Percentiles rank a stretch among this genome's conserved stretches.
These are phyloP conservation scores for Aspergillus cavernicola DNA, from an alignment of 495 filamentous ascomycete species.

Conservation along the genomic window DNA sequence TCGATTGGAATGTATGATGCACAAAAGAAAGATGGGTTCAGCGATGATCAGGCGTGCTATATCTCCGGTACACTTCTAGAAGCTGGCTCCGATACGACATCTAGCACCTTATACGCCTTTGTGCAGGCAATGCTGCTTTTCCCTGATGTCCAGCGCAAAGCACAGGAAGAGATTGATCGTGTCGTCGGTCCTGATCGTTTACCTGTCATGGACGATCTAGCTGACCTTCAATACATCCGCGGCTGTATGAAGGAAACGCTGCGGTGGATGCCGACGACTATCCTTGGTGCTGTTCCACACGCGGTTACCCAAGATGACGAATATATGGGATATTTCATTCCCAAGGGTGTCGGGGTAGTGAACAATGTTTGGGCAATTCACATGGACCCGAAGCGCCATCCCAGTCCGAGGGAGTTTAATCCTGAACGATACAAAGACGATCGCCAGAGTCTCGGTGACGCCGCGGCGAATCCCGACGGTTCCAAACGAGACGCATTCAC, in stretches of 20 bases:
- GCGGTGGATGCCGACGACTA: constrained; percentile 38
- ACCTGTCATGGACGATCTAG: constrained; percentile 22
- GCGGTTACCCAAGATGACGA: constrained; percentile 31
- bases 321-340: constrained; percentile 2
- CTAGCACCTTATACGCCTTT: constrained; percentile 37
- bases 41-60: no score
- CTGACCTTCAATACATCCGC: constrained; percentile 35
- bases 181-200: constrained; percentile 22
- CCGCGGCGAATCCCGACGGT: constrained; percentile 34
- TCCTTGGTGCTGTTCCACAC: constrained; percentile 40
- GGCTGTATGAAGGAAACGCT: constrained; percentile 37
- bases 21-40: no score
- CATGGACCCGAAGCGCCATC: constrained; percentile 35
- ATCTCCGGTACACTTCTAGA: no score
- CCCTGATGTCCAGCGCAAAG: constrained; percentile 41
- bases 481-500: constrained; percentile 32
- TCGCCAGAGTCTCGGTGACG: constrained; percentile 27
- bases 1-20: no score
- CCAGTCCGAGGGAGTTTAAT: constrained; percentile 51
- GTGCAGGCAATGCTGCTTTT: constrained; percentile 42
- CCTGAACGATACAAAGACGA: constrained; percentile 48
- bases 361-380: constrained; percentile 40
- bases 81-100: no score
- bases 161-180: constrained; percentile 47
- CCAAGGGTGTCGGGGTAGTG: constrained; percentile 24